Evolutionary conservation across 345 rosid genomes (phyloP), one percentile per base, ranked within the genome.

Genomic region (Melastoma malabathricum): DNA sequence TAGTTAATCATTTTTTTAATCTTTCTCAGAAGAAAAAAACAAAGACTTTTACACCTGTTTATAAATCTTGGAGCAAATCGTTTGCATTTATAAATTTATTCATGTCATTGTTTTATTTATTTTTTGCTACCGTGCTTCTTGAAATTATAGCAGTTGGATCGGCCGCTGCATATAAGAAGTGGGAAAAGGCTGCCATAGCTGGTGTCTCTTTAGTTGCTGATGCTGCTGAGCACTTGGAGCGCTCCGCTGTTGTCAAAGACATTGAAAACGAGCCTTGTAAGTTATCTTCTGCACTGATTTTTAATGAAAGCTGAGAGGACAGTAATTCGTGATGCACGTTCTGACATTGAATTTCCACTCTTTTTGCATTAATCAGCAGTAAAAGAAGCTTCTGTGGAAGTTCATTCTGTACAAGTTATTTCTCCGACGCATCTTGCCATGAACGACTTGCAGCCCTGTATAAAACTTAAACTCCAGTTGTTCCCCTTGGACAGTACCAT

Each of bases 141-240:
- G 41, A 34, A 34, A 34, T 34, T 34, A 12, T 34, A 34, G 41
- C 63, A 54, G 59, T 65, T 68, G 77, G 73, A 66, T 73, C 77
- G 17, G 66, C 90, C 58, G 77, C 80, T 57, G 89, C 90, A 53
- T 93, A 81, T 59, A 83, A 67, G 64, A 88, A 79, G 63, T 93
- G 99, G 99, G 99, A 93, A 78, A 77, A 79, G 71, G 97, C 97
- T 65, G 99, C 97, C 39, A 88, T 83, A 56, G 97, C 94, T 67
- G 99, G 99, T 56, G 99, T 88, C 73, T 88, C 99, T 53, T 72
- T 93, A 75, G 99, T 88, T 67, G 99, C 99, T 58, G 97, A 88
- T 66, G 99, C 99, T 65, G 97, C 99, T 60, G 99, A 84, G 68
- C 99, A 93, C 72, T 69, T 93, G 67, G 97, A 93, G 68, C 82